Base-by-base conservation (phyloP, 306 rosid species). In the Rosa chinensis region DNA sequence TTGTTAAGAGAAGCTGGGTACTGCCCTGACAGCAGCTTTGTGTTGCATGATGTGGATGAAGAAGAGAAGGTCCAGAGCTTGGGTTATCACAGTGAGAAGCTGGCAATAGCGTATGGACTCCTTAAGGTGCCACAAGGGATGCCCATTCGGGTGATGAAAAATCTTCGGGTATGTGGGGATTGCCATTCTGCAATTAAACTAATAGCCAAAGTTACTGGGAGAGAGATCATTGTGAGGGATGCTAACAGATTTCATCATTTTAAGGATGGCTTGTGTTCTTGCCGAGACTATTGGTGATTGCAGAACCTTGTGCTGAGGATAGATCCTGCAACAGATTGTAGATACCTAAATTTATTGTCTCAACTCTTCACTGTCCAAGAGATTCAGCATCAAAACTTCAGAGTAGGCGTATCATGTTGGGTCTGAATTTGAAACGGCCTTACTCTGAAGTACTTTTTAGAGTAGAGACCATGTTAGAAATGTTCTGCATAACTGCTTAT, bases 91-190 rank as follows among this genome's bases (percentile, higher is more conserved):
- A 92, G 97, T 76, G 97, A 91, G 86, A 89, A 87, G 76, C 80
- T 91, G 58, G 97, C 94, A 3, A 70, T 91, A 77, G 97, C 91
- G 16, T 91, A 86, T 75, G 97, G 93, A 76, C 89, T 91, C 64
- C 81, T 88, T 69, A 92, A 92, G 86, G 86, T 92, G 69, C 90
- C 94, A 5, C 83, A 79, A 72, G 89, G 92, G 78, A 81, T 79
- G 88, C 87, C 88, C 66, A 84, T 89, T 62, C 81, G 90, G 81
- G 92, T 89, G 42, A 92, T 92, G 89, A 87, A 92, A 86, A 92
- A 92, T 76, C 88, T 92, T 80, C 89, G 94, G 45, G 94, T 92
- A 69, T 92, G 97, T 82, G 92, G 94, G 37, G 94, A 92, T 83
- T 89, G 94, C 42, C 97, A 89, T 83, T 81, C 94, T 77, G 90